These are phyloP conservation scores for Plectosphaerella sp. DNA, from an alignment of 2,329 filamentous ascomycete species.

Conservation along the genomic window DNA sequence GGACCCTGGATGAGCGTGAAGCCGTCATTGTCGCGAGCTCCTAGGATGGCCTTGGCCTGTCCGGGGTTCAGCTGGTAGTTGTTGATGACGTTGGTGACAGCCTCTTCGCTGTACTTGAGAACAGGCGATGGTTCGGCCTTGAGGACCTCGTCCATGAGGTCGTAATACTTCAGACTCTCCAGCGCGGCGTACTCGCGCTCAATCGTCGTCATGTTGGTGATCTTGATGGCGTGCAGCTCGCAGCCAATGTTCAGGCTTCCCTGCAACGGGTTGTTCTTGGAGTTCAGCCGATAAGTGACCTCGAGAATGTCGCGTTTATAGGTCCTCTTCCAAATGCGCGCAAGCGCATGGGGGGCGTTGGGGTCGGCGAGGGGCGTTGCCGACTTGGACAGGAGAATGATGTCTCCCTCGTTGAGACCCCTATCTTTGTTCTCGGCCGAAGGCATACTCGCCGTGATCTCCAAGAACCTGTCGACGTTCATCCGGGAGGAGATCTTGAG, in stretches of 20 bases:
- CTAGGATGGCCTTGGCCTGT: conserved; percentile 87
- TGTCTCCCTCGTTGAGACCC: conserved; percentile 76
- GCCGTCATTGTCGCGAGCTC: conserved; percentile 90
- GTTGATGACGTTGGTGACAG: conserved; percentile 61
- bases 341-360: conserved; percentile 74
- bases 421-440: conserved; percentile 66
- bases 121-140: conserved; percentile 87
- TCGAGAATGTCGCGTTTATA: conserved; percentile 80
- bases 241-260: conserved; percentile 63
- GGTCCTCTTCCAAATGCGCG: conserved; percentile 73
- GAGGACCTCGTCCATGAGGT: conserved; percentile 88
- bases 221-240: conserved; percentile 70
- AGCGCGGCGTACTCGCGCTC: conserved; percentile 94
- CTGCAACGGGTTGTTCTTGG: conserved; percentile 57
- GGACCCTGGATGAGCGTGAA: conserved; percentile 96
- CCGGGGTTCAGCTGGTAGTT: conserved; percentile 84
- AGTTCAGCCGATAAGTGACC: conserved; percentile 79
- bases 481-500: conserved; percentile 84
- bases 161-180: conserved; percentile 89
- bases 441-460: conserved; percentile 81
- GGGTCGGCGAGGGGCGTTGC: conserved; percentile 64
- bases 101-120: conserved; percentile 72
- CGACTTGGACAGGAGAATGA: conserved; percentile 77
- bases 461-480: conserved; percentile 88
- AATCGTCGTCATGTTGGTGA: conserved; percentile 89